Evolutionary conservation across 495 filamentous ascomycete genomes (phyloP), one percentile per base, ranked within the genome.

Genomic region (Tuber calosporum): DNA sequence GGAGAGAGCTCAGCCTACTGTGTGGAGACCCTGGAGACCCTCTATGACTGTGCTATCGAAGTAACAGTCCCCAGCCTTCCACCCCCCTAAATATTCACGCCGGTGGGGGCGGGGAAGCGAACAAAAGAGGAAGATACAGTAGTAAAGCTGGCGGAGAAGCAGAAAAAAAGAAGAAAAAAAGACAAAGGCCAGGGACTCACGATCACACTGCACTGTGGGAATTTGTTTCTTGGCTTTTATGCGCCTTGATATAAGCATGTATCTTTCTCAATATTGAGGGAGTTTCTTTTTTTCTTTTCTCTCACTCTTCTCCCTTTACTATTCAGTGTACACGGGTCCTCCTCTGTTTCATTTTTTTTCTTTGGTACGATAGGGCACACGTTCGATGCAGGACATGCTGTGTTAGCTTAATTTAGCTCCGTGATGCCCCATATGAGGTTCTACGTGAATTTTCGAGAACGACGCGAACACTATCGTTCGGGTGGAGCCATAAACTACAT

Each of bases 11-110:
- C 74, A 1, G 71, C 74, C 7, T 78, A 78, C 68, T 78, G 74
- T 45, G 76, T 78, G 20, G 68, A 77, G 39, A 78, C 76, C 6
- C 71, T 78, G 9, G 22, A 68, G 34, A 78, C 76, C 15, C 75
- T 78, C 26, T 45, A 78, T 20, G 40, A 67, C n/a, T 78, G 76
- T 38, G 74, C 76, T 5, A 70, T 67, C 26, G 15, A 7, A 0
- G 36, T 77, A 22, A 69, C 41, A 1, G 58, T 77, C 42, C 75
- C 75, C n/a, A 1, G 7, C 8, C 48, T 67, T 17, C 43, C 76
- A 17, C 48, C 69, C 22, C 70, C 70, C 11, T 69, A 72, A 22
- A 36, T 38, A 41, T 4, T 70, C 41, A 2, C 22, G 67, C 15
- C 15, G 22, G 6, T n/a, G 7, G 20, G n/a, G 22, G 6, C 19